phyloP scores from a whole-genome alignment of 2,329 filamentous ascomycete species.

The Catunica adiposa region DNA sequence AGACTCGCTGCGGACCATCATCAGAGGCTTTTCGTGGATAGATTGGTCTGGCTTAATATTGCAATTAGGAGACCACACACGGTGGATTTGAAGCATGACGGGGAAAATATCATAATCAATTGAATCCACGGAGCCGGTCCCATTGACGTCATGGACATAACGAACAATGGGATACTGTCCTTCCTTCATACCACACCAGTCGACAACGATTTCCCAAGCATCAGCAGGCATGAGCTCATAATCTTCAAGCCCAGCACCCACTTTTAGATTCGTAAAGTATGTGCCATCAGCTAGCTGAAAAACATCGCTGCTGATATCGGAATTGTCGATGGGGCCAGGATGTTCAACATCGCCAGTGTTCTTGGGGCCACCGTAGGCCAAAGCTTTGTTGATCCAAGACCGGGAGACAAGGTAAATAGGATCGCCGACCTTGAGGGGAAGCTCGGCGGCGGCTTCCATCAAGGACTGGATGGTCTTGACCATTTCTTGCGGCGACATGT shows the following conservation, averaged over 20 bases:
- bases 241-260: constrained; percentile 49
- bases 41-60: constrained; percentile 39
- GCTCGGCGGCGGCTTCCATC: constrained; percentile 33
- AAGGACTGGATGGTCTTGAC: constrained; percentile 54
- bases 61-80: constrained; percentile 48
- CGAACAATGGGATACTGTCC: constrained; percentile 58
- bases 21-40: constrained; percentile 42
- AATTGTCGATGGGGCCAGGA: constrained; percentile 74
- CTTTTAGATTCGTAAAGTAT: constrained; percentile 57
- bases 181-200: constrained; percentile 64
- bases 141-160: constrained; percentile 59
- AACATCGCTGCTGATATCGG: constrained; percentile 54
- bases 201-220: constrained; percentile 65
- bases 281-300: constrained; percentile 32
- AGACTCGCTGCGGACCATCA: constrained; percentile 56
- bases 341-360: constrained; percentile 42
- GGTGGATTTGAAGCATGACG: constrained; percentile 69
- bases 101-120: constrained; percentile 72
- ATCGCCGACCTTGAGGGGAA: constrained; percentile 49
- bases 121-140: constrained; percentile 27
- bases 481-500: constrained; percentile 37
- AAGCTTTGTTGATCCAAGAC: constrained; percentile 60
- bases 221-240: constrained; percentile 62
- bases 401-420: constrained; percentile 63
- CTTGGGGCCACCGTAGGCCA: constrained; percentile 43